Base-by-base conservation (phyloP, 2,329 filamentous ascomycete genomes). In the Zarea fungicola region DNA sequence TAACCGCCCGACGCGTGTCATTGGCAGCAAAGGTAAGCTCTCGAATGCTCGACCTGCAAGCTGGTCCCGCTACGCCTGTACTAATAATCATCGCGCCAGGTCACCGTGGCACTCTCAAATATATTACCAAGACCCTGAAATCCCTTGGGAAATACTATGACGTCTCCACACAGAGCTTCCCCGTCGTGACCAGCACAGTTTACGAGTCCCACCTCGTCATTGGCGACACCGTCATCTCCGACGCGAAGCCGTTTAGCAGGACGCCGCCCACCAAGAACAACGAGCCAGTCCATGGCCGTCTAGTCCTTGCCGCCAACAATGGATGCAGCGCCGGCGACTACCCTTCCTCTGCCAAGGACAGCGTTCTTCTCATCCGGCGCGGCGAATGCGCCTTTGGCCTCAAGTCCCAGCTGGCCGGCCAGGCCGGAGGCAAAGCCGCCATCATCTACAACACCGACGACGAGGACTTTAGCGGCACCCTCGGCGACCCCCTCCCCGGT, bases 371-470 rank as follows among this genome's bases (percentile, higher is more conserved):
- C 31, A 76, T 93, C 54, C 72, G 75, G 25, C 82, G 88, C 48
- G 88, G 88, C 46, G 73, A 67, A 2, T 93, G 88, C 61, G 56
- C 80, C 7, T 93, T 92, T 56, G 85, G 83, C 10, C 66, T 74
- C 51, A 93, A 93, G 70, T 84, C 84, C 1, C 75, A 75, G 46
- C 69, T 78, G 13, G 87, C 88, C 6, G 84, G 83, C 35, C 74
- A 71, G 42, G 85, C 85, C 1, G 85, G 87, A 18, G 88, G 88
- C 5, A 65, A 80, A 4, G 87, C 83, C 2, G 85, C 83, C 1
- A 68, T 93, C 13, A 74, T 93, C 42, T 91, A 87, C 68, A 89
- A 92, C 71, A 85, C 83, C 56, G 80, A 81, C 42, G 67, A 75
- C 1, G 85, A 80, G 2, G 64, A 68, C 4, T 66, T 89, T 1